A percentile compares a stretch with the other conserved stretches of the same genome.
Conservation (phyloP, 2,329 filamentous ascomycete species). For the Hortaea werneckii region DNA sequence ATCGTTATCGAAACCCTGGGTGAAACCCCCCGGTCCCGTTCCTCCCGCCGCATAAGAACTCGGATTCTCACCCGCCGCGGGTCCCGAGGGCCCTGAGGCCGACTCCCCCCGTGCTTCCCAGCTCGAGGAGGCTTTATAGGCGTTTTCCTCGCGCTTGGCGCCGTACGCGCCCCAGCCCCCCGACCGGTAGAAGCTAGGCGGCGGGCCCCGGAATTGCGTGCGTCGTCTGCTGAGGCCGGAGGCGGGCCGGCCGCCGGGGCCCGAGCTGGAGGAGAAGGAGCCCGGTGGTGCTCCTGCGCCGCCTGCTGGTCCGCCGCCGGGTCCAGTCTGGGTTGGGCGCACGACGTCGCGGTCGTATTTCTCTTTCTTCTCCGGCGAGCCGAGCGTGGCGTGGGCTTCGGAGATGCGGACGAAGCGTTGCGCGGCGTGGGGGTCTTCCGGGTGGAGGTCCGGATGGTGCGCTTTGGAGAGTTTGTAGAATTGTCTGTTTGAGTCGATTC, state of each 20-base stretch:
- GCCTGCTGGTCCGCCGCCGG: not conserved
- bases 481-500: constrained; percentile 22
- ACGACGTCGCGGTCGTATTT: constrained; percentile 68
- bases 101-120: constrained; percentile 16
- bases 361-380: constrained; percentile 59
- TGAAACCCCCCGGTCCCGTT: constrained; percentile 45
- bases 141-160: constrained; percentile 46
- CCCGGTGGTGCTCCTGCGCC: constrained; percentile 29
- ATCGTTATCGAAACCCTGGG: constrained; percentile 43
- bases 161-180: constrained; percentile 65
- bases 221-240: constrained; percentile 70
- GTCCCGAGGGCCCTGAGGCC: constrained; percentile 21
- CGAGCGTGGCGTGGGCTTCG: constrained; percentile 26
- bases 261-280: constrained; percentile 40
- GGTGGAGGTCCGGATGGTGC: constrained; percentile 90
- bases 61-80: constrained; percentile 32
- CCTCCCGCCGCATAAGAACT: constrained; percentile 5
- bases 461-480: constrained; percentile 89
- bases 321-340: constrained; percentile 31
- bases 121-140: constrained; percentile 21
- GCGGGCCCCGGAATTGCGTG: constrained; percentile 70
- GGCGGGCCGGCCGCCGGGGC: constrained; percentile 60
- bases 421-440: constrained; percentile 58
- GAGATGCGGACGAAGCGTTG: constrained; percentile 49
- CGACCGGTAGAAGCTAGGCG: constrained; percentile 75